These are phyloP conservation scores for Breynia disticha DNA, from an alignment of 441 rosid genomes.

Conservation along the genomic window DNA sequence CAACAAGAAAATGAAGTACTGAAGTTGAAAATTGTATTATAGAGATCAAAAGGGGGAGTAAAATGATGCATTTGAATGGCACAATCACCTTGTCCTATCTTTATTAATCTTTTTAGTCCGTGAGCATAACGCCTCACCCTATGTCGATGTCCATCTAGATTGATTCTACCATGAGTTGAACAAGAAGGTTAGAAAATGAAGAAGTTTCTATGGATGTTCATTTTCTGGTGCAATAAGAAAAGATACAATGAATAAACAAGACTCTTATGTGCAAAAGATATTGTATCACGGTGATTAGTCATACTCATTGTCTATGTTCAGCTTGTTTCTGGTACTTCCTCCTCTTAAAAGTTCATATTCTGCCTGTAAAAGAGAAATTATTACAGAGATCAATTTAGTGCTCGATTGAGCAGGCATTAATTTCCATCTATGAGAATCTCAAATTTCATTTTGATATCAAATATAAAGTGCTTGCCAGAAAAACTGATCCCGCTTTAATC, in stretches of 20 bases:
- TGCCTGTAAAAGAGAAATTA: constrained; percentile 42
- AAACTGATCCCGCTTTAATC: too few species aligned
- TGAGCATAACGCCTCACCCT: constrained; percentile 86
- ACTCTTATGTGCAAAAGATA: neutral
- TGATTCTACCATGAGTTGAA: constrained; percentile 48
- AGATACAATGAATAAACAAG: neutral
- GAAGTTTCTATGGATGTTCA: too few species aligned
- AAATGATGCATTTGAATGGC: neutral
- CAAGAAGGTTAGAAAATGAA: neutral
- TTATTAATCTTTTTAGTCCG: constrained; percentile 72
- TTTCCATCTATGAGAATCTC: too few species aligned
- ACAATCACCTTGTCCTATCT: constrained; percentile 80
- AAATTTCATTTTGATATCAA: too few species aligned
- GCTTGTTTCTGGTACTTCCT: constrained; percentile 57
- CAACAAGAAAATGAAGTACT: too few species aligned
- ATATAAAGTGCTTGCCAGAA: too few species aligned
- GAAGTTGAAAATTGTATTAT: too few species aligned
- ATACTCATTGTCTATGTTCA: constrained; percentile 75
- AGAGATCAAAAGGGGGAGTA: neutral
- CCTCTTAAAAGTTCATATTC: constrained; percentile 62
- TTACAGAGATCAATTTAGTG: constrained; percentile 9
- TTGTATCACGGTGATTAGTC: constrained; percentile 16
- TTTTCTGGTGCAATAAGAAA: too few species aligned
- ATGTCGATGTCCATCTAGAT: constrained; percentile 84
- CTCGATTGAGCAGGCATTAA: neutral